Percentiles rank a stretch among this genome's conserved stretches.
Evolutionary conservation across 495 filamentous ascomycete genomes (phyloP).

Genomic region (Friedmanniomyces simplex): DNA sequence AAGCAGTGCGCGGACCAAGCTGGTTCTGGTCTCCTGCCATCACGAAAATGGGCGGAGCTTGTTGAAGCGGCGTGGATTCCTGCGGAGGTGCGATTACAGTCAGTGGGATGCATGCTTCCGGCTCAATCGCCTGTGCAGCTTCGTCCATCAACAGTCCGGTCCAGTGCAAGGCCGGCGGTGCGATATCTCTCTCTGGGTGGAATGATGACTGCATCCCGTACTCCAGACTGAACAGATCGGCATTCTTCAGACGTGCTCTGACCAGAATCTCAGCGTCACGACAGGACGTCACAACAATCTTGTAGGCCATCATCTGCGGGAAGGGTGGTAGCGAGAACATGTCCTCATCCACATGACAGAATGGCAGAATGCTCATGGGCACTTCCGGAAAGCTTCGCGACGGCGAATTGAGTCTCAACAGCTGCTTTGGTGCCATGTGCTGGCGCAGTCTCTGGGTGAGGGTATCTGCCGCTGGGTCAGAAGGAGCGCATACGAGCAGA

Average conservation of each 20-base stretch:
- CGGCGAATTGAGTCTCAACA: conserved; percentile 41
- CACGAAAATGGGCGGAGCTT: conserved; percentile 35
- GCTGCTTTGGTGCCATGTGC: conserved; percentile 32
- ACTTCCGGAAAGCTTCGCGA: conserved; percentile 42
- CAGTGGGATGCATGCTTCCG: conserved; percentile 41
- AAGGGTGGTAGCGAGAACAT: conserved; percentile 42
- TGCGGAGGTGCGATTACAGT: conserved; percentile 40
- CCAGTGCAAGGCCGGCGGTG: conserved; percentile 37
- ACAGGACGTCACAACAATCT: conserved; percentile 42
- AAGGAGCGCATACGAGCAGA: conserved; percentile 47
- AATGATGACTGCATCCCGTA: conserved; percentile 23
- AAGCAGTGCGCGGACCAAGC: conserved; percentile 41
- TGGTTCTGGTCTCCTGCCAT: conserved; percentile 50
- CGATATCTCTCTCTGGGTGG: conserved; percentile 19
- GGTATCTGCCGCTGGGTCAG: conserved; percentile 46
- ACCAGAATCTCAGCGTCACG: conserved; percentile 41
- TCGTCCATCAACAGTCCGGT: conserved; percentile 46
- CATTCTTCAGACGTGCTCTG: conserved; percentile 40
- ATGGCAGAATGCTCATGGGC: conserved; percentile 36
- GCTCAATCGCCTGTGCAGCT: conserved; percentile 48
- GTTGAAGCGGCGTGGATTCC: conserved; percentile 13
- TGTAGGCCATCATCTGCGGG: conserved; percentile 39
- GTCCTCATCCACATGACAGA: conserved; percentile 38
- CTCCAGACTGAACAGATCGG: conserved; percentile 32
- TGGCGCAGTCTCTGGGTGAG: conserved; percentile 37